phyloP scores from a whole-genome alignment of 805 yeast genomes.

The Myxozyma geophila region DNA sequence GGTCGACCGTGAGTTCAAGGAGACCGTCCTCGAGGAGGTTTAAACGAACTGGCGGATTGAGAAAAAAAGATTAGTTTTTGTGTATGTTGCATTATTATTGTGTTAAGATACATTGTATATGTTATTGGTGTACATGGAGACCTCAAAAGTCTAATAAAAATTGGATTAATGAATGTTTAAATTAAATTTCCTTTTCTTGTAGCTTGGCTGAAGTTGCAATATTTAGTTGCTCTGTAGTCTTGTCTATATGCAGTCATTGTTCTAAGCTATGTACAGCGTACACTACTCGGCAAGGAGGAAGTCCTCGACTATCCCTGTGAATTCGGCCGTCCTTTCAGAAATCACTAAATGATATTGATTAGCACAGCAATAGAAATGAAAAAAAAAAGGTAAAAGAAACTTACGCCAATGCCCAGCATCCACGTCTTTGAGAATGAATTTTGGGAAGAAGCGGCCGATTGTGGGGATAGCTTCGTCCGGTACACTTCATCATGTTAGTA shows the following conservation, averaged over 20 bases:
- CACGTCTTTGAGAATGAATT: conserved; percentile 71
- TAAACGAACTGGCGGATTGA: conserved; percentile 49
- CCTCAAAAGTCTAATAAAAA: conserved; percentile 22
- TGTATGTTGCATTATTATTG: conserved; percentile 15
- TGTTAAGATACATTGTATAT: conserved; percentile 18
- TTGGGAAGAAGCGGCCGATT: conserved; percentile 78
- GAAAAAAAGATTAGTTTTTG: conserved; percentile 8
- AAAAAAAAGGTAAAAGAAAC: conserved; percentile 15
- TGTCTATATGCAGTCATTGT: not conserved
- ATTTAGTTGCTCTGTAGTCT: too few relatives aligned
- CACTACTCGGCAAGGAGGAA: conserved; percentile 50
- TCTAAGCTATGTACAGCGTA: too few relatives aligned
- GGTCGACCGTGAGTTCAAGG: conserved; percentile 94
- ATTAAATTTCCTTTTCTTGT: not conserved
- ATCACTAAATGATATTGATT: conserved; percentile 49
- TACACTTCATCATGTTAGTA: conserved; percentile 48
- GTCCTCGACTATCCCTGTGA: conserved; percentile 63
- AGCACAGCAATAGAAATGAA: conserved; percentile 33
- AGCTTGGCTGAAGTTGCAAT: too few relatives aligned
- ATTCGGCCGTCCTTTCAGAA: conserved; percentile 81
- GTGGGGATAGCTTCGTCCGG: conserved; percentile 79
- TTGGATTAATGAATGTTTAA: conserved; percentile 12
- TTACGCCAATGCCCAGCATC: conserved; percentile 85
- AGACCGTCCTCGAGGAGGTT: conserved; percentile 96
- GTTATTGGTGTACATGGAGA: conserved; percentile 26